Base-by-base conservation (phyloP, 164 flowering plant genomes). In the Echeveria elegans region DNA sequence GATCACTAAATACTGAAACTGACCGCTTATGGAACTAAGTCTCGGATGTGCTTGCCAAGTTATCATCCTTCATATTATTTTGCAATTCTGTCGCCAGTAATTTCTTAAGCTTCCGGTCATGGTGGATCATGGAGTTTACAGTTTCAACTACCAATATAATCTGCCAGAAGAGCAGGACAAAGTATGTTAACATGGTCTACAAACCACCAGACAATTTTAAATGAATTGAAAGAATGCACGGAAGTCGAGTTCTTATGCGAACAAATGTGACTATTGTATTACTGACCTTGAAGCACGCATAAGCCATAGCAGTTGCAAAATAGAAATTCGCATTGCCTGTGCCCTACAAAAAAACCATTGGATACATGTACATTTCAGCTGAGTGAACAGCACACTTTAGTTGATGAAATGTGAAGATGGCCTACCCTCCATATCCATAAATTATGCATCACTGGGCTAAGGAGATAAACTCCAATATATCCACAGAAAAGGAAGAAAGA, bases 361-460 rank as follows among this genome's bases (percentile, higher is more conserved):
- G 68, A 59, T 45, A 66, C 6, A 29, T 61, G 66, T 2, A 28
- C 40, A 53, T 26, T 4, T 1, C 29, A 68, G 9, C 16, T 14
- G 40, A 37, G 12, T 19, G 21, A 5, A n/a, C 9, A 53, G 15
- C 29, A 7, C 21, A 16, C 3, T 31, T 53, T 28, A 60, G 56
- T 28, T 6, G 31, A 65, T 43, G 26, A 21, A 64, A n/a, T n/a
- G 18, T 1, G 2, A 66, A 68, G 71, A 56, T 72, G 75, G 61
- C 74, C 50, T 81, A 90, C 98, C 91, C 99, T 89, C 99, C 97
- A 94, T 74, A 94, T 88, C 99, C 97, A 91, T 8, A 94, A 79
- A 65, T 94, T 94, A 85, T 94, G 98, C 98, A 91, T 94, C 66
- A 94, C 89, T 72, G 96, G 95, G 78, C 97, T 94, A 38, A 94